These are phyloP conservation scores for Chiua virens DNA, from an alignment of 768 basidiomycete species.

Conservation along the genomic window DNA sequence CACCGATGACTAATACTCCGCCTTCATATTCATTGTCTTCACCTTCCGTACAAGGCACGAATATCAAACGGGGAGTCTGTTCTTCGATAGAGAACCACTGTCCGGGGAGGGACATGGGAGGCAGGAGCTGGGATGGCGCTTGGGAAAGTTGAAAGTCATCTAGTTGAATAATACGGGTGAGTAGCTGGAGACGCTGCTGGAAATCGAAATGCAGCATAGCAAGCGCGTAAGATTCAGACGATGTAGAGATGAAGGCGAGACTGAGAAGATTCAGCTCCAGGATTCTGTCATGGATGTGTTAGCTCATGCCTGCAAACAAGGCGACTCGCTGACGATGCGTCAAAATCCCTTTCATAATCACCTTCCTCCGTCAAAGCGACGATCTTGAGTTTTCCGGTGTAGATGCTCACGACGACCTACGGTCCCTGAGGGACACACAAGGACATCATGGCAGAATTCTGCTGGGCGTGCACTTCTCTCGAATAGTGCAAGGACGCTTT, in stretches of 20 bases:
- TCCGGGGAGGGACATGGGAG: conserved; percentile 51
- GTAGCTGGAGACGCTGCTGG: conserved; percentile 58
- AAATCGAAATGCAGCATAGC: conserved; percentile 71
- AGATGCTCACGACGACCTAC: conserved; percentile 65
- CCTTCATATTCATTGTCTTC: conserved; percentile 45
- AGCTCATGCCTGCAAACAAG: conserved; percentile 2
- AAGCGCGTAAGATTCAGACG: conserved; percentile 47
- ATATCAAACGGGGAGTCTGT: conserved; percentile 40
- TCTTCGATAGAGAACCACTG: conserved; percentile 44
- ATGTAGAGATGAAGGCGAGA: conserved; percentile 54
- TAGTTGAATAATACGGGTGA: conserved; percentile 55
- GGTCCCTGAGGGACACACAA: conserved; percentile 63
- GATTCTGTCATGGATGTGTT: conserved; percentile 40
- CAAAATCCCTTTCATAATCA: conserved; percentile 53
- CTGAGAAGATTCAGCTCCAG: conserved; percentile 69
- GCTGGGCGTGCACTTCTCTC: conserved; percentile 59
- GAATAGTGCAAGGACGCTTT: conserved; percentile 50
- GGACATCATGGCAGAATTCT: conserved; percentile 70
- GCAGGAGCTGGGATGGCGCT: conserved; percentile 46
- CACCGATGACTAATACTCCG: conserved; percentile 72
- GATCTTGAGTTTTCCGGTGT: conserved; percentile 68
- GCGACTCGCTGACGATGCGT: conserved; percentile 53
- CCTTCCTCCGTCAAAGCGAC: conserved; percentile 54
- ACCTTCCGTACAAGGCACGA: conserved; percentile 25
- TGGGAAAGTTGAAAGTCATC: conserved; percentile 49